A percentile compares a stretch with the other conserved stretches of the same genome.
Evolutionary conservation across 2,329 filamentous ascomycete species (phyloP).

Genomic region (Colletotrichum shisoi): DNA sequence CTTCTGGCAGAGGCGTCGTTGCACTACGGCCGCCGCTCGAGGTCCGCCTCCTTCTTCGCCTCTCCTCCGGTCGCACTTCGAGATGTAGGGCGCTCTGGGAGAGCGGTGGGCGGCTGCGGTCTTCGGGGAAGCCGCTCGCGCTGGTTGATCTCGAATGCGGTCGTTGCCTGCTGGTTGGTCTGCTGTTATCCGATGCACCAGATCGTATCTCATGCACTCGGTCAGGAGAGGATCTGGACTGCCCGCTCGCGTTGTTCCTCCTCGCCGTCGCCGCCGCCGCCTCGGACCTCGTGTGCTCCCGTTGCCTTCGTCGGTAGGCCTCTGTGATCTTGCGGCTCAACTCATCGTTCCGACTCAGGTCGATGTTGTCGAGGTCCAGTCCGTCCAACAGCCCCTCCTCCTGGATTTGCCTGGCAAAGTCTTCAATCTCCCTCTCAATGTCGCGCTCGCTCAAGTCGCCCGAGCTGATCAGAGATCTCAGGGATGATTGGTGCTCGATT

Average conservation of each 20-base stretch:
- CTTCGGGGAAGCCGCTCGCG: conserved; percentile 54
- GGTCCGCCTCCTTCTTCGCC: conserved; percentile 58
- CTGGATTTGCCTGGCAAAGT: conserved; percentile 87
- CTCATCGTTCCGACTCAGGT: conserved; percentile 84
- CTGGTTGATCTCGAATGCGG: conserved; percentile 58
- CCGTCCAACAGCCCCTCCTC: conserved; percentile 88
- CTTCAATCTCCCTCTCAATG: conserved; percentile 87
- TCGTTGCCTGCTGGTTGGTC: conserved; percentile 44
- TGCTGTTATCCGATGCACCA: conserved; percentile 42
- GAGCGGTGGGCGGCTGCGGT: conserved; percentile 61
- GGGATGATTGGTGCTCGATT: conserved; percentile 87
- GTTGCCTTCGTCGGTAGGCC: conserved; percentile 80
- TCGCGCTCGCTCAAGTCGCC: conserved; percentile 79
- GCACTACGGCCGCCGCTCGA: conserved; percentile 64
- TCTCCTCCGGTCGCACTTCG: conserved; percentile 59
- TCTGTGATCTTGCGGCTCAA: conserved; percentile 90
- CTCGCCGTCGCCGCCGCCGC: conserved; percentile 40
- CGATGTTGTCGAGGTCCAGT: conserved; percentile 86
- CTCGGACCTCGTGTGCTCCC: conserved; percentile 51
- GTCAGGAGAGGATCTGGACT: conserved; percentile 48
- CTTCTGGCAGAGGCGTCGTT: conserved; percentile 56
- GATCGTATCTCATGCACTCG: conserved; percentile 33
- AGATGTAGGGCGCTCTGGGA: conserved; percentile 56
- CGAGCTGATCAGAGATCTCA: conserved; percentile 83
- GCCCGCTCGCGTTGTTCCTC: conserved; percentile 54